Conservation (phyloP, 345 rosid genomes). For the Pugionium cornutum region DNA sequence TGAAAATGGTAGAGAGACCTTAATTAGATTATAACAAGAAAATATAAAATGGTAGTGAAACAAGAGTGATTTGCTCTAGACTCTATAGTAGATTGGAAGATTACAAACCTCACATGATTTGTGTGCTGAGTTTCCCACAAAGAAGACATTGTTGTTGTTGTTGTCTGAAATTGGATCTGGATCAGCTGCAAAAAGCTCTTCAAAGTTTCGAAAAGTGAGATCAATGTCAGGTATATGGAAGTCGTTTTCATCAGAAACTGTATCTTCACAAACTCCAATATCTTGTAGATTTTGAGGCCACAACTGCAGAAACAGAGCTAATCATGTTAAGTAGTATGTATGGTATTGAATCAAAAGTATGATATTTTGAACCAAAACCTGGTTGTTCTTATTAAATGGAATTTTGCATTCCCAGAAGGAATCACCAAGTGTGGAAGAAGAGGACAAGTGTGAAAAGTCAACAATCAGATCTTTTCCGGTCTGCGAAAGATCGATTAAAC, state of each 20-base stretch:
- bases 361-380: conserved; percentile 33
- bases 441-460: conserved; percentile 50
- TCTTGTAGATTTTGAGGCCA: conserved; percentile 89
- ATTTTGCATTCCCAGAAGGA: conserved; percentile 64
- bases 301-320: conserved; percentile 47
- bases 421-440: conserved; percentile 49
- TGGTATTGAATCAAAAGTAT: background rate
- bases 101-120: conserved; percentile 39
- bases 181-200: conserved; percentile 74
- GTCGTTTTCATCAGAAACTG: conserved; percentile 51
- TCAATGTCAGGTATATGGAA: conserved; percentile 80
- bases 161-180: conserved; percentile 46
- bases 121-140: background rate
- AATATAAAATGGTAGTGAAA: no score
- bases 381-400: background rate
- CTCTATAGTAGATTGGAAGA: background rate
- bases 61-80: no score
- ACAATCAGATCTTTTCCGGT: conserved; percentile 44
- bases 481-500: conserved; percentile 36
- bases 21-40: background rate
- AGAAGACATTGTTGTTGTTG: no score
- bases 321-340: conserved; percentile 37
- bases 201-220: conserved; percentile 67
- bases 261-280: conserved; percentile 80
- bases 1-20: conserved; percentile 10